Base-by-base conservation (phyloP, 495 filamentous ascomycete genomes). In the Aspergillus olivimuriae region DNA sequence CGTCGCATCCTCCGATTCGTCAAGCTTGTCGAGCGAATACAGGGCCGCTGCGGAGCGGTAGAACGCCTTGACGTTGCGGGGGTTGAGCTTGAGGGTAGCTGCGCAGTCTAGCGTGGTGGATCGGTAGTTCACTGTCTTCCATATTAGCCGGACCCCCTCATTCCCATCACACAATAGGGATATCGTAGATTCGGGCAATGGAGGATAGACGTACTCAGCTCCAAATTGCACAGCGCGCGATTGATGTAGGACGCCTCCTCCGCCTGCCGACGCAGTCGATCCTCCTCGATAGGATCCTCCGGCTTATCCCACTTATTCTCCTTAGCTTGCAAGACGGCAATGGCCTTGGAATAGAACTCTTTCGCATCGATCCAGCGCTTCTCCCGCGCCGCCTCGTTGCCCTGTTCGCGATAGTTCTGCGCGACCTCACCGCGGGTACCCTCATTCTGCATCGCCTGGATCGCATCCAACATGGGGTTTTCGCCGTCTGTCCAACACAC, bases 391-490 rank as follows among this genome's bases (percentile, higher is more conserved):
- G 78, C 80, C 45, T 96, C 92, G 58, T 97, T 98, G 12, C 94
- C 90, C 46, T 86, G 85, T 58, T 89, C 82, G 53, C 88, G 83
- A 68, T 89, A 95, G 49, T 82, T 82, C 32, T 72, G 61, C 10
- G 78, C 83, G 30, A 90, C 81, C 58, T 98, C 94, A 10, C 77
- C 74, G 8, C 86, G 79, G 0, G 87, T 89, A 33, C 92, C 94
- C 60, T 98, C 92, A 53, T 95, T 95, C 23, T 87, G 86, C 10
- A 98, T 68, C 2, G 94, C 94, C 49, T 83, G 82, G 23, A 98
- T 64, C 0, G 94, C 92, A 53, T 95, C 88, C 6, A 95, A 71
- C 46, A 84, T 78, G 34, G 81, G 60, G 57, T 95, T 95, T 28
- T 82, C 77, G 19, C 68, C 75, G 20, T 73, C 72, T 74, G 43